These are phyloP conservation scores for Rhexocercosporidium sp. DNA, from an alignment of 2,329 filamentous ascomycete species.

Conservation along the genomic window DNA sequence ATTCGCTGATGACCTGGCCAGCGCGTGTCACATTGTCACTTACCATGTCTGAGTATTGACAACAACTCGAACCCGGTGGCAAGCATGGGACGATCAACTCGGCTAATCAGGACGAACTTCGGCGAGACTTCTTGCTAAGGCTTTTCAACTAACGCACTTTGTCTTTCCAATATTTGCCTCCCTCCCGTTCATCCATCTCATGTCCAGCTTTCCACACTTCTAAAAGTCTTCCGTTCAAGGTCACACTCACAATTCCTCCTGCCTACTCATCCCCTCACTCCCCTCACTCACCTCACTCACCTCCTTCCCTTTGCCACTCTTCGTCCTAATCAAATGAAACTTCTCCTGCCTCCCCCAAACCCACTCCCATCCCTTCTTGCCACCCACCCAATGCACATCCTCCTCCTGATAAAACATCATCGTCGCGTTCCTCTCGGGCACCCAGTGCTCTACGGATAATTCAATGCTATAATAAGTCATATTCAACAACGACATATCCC, in stretches of 20 bases:
- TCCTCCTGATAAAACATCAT: slow-evolving; percentile 55
- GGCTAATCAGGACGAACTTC: no score
- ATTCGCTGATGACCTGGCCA: no score
- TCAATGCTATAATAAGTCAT: slow-evolving; percentile 57
- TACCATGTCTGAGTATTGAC: no score
- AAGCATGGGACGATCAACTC: no score
- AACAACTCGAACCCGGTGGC: no score
- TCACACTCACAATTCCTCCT: not conserved
- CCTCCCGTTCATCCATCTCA: no score
- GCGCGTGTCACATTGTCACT: no score
- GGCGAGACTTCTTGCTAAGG: no score
- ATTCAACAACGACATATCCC: slow-evolving; percentile 51
- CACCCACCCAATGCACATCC: slow-evolving; percentile 54
- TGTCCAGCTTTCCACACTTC: not conserved
- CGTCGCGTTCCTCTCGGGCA: slow-evolving; percentile 51
- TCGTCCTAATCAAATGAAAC: slow-evolving; percentile 43
- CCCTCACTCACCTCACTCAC: no score
- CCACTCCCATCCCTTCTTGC: slow-evolving; percentile 51
- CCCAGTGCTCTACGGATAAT: slow-evolving; percentile 53
- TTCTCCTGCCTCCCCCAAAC: slow-evolving; percentile 54
- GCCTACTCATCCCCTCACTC: not conserved
- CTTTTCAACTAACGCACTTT: not conserved
- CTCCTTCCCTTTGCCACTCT: not conserved
- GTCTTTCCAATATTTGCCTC: no score
- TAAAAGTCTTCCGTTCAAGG: slow-evolving; percentile 8